Conservation (phyloP, 2,329 filamentous ascomycete genomes). For the Alternaria brassicae region DNA sequence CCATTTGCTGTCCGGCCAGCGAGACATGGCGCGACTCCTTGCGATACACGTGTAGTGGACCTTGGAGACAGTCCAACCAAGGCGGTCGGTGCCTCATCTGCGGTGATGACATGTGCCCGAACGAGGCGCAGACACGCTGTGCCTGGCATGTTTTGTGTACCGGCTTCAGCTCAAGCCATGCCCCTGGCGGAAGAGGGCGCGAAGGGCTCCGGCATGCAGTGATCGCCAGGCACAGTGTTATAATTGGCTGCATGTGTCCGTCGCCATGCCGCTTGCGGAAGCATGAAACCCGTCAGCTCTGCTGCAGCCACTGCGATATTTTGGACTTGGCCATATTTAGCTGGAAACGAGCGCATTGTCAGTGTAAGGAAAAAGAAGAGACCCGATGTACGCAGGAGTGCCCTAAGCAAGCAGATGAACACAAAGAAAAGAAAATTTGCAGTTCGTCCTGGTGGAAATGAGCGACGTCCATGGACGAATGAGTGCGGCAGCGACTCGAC, state of each 20-base stretch:
- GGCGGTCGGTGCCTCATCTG: constrained; percentile 11
- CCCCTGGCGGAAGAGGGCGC: constrained; percentile 24
- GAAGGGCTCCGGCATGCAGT: constrained; percentile 35
- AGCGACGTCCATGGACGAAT: constrained; percentile 4
- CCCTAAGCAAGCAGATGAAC: constrained; percentile 2
- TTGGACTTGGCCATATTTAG: constrained; percentile 26
- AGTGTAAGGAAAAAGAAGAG: constrained; percentile 8
- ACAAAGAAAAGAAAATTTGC: constrained; percentile 6
- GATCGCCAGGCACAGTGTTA: constrained; percentile 33
- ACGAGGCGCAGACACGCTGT: constrained; percentile 25
- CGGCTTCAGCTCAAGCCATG: constrained; percentile 30
- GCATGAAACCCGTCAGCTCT: constrained; percentile 37
- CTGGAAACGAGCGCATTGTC: constrained; percentile 18
- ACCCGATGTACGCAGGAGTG: not conserved
- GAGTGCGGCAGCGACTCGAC: not conserved
- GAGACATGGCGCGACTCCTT: constrained; percentile 10
- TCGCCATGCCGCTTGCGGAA: constrained; percentile 32
- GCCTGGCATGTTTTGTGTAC: constrained; percentile 27
- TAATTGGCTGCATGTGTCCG: constrained; percentile 31
- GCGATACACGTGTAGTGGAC: constrained; percentile 25
- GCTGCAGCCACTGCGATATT: constrained; percentile 16
- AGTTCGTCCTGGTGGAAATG: constrained; percentile 7
- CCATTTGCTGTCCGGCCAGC: constrained; percentile 5
- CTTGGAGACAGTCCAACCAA: not conserved
- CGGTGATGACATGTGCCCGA: constrained; percentile 13